A percentile compares a stretch with the other conserved stretches of the same genome.
phyloP scores from a whole-genome alignment of 306 rosid genomes.

The Cajanus cajan region DNA sequence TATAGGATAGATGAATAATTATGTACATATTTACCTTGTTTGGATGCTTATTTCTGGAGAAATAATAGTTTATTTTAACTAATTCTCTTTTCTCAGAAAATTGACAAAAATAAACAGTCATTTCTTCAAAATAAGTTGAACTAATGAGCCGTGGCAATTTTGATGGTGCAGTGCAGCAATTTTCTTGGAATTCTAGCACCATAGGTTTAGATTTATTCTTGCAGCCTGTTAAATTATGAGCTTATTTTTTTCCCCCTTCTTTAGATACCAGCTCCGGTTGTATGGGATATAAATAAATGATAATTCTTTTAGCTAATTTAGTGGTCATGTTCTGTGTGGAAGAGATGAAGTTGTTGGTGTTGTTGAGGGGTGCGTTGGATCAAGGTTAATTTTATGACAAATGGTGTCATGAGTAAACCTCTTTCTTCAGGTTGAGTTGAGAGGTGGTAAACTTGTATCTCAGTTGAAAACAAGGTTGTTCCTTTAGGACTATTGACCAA shows the following conservation, averaged over 20 bases:
- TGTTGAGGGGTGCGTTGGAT: not conserved
- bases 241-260: not conserved
- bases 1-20: not conserved
- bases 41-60: not conserved
- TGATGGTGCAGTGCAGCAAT: not conserved
- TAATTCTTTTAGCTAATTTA: not conserved
- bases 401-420: not conserved
- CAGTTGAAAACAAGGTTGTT: not conserved
- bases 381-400: not conserved
- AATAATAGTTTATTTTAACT: not conserved
- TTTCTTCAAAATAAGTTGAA: not conserved
- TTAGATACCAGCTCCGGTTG: not conserved
- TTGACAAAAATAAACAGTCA: not conserved
- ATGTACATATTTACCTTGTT: not conserved
- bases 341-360: not conserved
- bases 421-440: conserved; percentile 2
- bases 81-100: not conserved
- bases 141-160: not conserved
- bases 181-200: not conserved
- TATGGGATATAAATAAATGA: not conserved
- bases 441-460: not conserved
- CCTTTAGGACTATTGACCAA: not conserved
- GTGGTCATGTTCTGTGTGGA: not conserved
- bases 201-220: not conserved
- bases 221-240: conserved; percentile 1